Evolutionary conservation across 495 filamentous ascomycete genomes (phyloP).

Genomic region (Aspergillus sparsus): DNA sequence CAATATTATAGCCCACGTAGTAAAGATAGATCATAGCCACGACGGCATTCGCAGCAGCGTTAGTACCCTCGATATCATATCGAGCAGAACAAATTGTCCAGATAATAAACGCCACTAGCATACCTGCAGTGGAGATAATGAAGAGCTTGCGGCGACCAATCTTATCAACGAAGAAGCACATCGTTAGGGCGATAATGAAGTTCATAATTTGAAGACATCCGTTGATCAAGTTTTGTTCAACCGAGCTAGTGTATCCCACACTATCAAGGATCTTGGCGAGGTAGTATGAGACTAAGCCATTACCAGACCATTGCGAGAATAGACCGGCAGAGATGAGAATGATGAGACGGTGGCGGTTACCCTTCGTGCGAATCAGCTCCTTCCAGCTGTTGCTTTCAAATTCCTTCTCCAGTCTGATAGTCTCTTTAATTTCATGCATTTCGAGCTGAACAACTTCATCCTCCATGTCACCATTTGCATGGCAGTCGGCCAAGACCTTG

Average conservation of each 20-base stretch:
- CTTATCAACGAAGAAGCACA: slow-evolving; percentile 61
- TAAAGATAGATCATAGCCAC: slow-evolving; percentile 64
- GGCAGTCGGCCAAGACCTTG: slow-evolving; percentile 37
- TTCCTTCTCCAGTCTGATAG: slow-evolving; percentile 38
- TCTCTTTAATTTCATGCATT: slow-evolving; percentile 37
- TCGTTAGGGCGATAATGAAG: slow-evolving; percentile 54
- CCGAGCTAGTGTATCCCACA: slow-evolving; percentile 54
- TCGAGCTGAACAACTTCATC: slow-evolving; percentile 35
- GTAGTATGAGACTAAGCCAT: slow-evolving; percentile 68
- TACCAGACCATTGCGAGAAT: slow-evolving; percentile 67
- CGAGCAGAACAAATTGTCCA: slow-evolving; percentile 60
- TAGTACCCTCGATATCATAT: slow-evolving; percentile 49
- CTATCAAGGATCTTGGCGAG: slow-evolving; percentile 55
- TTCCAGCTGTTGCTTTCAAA: slow-evolving; percentile 38
- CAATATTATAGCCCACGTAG: slow-evolving; percentile 57
- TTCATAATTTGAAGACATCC: slow-evolving; percentile 35
- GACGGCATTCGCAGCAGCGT: slow-evolving; percentile 49
- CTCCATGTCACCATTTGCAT: slow-evolving; percentile 33
- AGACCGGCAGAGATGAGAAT: slow-evolving; percentile 59
- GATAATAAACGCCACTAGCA: slow-evolving; percentile 59
- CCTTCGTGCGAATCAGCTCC: slow-evolving; percentile 66
- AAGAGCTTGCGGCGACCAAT: slow-evolving; percentile 61
- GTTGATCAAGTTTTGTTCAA: slow-evolving; percentile 46
- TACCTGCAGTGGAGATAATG: slow-evolving; percentile 58
- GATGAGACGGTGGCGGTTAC: slow-evolving; percentile 64